Evolutionary conservation across 1,284 basidiomycete species (phyloP).

Genomic region (Mycosarcoma mackinlayi): DNA sequence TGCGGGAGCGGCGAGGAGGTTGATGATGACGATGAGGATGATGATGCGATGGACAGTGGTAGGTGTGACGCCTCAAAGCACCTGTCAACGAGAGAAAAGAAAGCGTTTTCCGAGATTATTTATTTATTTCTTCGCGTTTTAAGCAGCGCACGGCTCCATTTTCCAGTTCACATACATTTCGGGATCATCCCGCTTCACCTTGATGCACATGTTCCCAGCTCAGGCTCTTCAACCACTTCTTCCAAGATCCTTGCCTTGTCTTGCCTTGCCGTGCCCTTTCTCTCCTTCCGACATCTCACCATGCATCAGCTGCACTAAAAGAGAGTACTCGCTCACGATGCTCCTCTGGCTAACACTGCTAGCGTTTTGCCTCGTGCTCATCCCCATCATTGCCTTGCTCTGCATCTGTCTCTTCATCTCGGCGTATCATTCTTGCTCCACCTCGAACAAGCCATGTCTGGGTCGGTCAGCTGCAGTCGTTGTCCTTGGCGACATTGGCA

Average conservation of each 20-base stretch:
- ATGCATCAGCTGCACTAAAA: background rate
- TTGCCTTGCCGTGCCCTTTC: background rate
- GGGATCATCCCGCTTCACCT: too few species aligned
- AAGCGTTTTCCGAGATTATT: too few species aligned
- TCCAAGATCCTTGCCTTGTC: background rate
- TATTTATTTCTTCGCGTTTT: too few species aligned
- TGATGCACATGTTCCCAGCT: background rate
- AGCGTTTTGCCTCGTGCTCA: slow-evolving; percentile 29
- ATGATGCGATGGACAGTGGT: too few species aligned
- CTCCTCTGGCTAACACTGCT: slow-evolving; percentile 43
- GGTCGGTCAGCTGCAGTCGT: slow-evolving; percentile 77
- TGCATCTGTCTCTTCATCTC: slow-evolving; percentile 55
- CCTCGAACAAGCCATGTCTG: slow-evolving; percentile 21
- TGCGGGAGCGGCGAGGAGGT: background rate
- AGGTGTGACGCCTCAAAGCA: too few species aligned
- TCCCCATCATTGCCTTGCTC: slow-evolving; percentile 36
- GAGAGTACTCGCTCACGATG: slow-evolving; percentile 2
- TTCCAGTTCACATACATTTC: too few species aligned
- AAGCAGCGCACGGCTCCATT: background rate
- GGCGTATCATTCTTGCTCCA: slow-evolving; percentile 37
- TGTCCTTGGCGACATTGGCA: slow-evolving; percentile 93
- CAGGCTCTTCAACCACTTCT: background rate
- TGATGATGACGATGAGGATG: slow-evolving; percentile 5
- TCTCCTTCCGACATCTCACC: background rate
- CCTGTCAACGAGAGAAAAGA: too few species aligned